Percentiles rank a stretch among this genome's conserved stretches.
Conservation (phyloP, 257 asterid genomes). For the Primulina tabacum region DNA sequence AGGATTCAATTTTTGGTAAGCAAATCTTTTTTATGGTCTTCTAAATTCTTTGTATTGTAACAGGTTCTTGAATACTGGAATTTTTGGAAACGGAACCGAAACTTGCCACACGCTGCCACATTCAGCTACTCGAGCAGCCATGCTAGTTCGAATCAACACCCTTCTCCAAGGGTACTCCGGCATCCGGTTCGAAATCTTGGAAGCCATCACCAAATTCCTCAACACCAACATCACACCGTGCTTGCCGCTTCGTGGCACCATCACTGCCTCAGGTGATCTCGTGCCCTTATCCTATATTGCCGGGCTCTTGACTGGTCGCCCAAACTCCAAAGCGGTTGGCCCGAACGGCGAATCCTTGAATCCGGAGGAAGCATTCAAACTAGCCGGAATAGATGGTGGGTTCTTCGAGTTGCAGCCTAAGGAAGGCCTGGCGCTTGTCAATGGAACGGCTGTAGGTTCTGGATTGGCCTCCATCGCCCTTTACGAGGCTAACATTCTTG, state of each 20-base stretch:
- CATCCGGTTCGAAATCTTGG: conserved; percentile 47
- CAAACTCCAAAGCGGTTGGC: conserved; percentile 47
- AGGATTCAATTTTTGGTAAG: too few relatives aligned
- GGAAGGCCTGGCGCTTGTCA: conserved; percentile 53
- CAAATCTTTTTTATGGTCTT: not conserved
- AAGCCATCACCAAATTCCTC: conserved; percentile 46
- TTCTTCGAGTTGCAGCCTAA: conserved; percentile 52
- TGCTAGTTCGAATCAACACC: conserved; percentile 54
- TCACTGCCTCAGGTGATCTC: conserved; percentile 51
- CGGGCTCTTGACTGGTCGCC: conserved; percentile 45
- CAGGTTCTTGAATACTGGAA: conserved; percentile 55
- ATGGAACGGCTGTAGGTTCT: conserved; percentile 54
- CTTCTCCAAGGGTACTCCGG: conserved; percentile 56
- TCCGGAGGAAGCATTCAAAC: conserved; percentile 40
- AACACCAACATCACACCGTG: conserved; percentile 48
- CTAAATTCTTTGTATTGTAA: not conserved
- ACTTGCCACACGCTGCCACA: conserved; percentile 42
- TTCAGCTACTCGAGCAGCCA: conserved; percentile 51
- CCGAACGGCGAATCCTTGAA: conserved; percentile 41
- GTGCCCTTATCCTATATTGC: conserved; percentile 53
- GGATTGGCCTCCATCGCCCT: conserved; percentile 54
- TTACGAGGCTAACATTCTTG: conserved; percentile 40
- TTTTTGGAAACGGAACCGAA: conserved; percentile 43
- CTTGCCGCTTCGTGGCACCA: conserved; percentile 54
- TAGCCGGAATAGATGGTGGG: conserved; percentile 33